Evolutionary conservation across 2,329 filamentous ascomycete genomes (phyloP), one percentile per base, ranked within the genome.

Genomic region (Emmonsiellopsis sp.): DNA sequence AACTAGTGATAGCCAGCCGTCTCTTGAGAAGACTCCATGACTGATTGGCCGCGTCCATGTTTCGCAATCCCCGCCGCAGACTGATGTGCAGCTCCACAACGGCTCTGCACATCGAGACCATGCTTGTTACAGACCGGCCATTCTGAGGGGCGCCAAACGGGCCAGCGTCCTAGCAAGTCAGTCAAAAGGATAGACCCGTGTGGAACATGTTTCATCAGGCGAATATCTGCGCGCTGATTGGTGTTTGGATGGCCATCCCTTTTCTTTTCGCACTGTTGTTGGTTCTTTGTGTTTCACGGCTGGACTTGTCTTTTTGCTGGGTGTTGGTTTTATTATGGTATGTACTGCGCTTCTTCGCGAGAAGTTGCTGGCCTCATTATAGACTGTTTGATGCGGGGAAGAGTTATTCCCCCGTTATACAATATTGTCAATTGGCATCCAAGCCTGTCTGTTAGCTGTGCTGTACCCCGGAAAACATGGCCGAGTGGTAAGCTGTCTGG

Each of bases 181-280:
- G 8, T 16, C 15, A 5, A 11, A 9, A 20, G 26, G 11, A 9
- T 11, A 30, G 15, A 20, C 35, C 11, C 20, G 26, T 11, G 26
- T n/a, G 42, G 32, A 52, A 52, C 42, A 52, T 52, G 50, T 52
- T 52, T 52, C 50, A 52, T 20, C 7, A 43, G 37, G 30, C 38
- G n/a, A 51, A 51, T 34, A 37, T 30, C 42, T 15, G 50, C n/a
- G 16, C 13, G 32, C n/a, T 35, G 30, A 52, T 52, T 52, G 50
- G 50, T n/a, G 9, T 10, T 20, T 41, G 11, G 26, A 2, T 26
- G 20, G 20, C 20, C 20, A 26, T 26, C 20, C 10, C 3, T 16
- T 15, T 32, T 41, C 26, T 40, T 35, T 30, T 43, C 49, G 10
- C 11, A 26, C 26, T 30, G 34, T 20, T 43, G n/a, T 20, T 50